A percentile compares a stretch with the other conserved stretches of the same genome.
phyloP scores from a whole-genome alignment of 805 yeast species.

The Starmerella stigmatis region DNA sequence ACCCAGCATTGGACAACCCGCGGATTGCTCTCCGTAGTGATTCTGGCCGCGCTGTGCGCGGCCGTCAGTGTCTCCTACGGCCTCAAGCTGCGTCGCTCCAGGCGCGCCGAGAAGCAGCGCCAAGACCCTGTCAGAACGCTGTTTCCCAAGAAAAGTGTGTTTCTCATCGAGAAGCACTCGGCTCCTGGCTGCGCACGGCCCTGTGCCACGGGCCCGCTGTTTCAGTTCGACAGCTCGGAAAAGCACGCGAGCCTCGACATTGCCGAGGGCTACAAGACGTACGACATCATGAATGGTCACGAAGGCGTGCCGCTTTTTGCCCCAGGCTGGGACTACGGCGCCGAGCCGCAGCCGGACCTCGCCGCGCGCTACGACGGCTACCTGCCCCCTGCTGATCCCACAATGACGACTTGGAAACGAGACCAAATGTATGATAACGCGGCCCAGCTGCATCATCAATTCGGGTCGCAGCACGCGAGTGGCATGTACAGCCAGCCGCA shows the following conservation, averaged over 20 bases:
- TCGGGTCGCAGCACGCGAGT: too few species aligned
- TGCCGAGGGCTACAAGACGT: neutral
- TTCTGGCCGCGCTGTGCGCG: neutral
- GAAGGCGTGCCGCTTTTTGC: neutral
- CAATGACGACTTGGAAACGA: neutral
- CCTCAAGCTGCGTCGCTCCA: neutral
- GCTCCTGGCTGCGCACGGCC: conserved; percentile 9
- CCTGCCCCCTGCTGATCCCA: neutral
- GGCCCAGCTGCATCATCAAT: too few species aligned
- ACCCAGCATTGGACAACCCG: neutral
- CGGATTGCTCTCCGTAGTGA: neutral
- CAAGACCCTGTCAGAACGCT: neutral
- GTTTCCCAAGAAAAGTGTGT: conserved; percentile 8
- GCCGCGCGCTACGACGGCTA: neutral
- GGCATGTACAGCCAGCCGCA: too few species aligned
- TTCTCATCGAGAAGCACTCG: conserved; percentile 6
- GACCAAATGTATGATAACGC: too few species aligned
- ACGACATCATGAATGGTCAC: neutral
- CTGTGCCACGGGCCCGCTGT: conserved; percentile 12
- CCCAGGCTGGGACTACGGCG: neutral
- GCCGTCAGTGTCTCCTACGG: neutral
- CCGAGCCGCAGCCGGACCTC: neutral
- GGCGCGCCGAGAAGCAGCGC: neutral
- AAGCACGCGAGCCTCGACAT: neutral
- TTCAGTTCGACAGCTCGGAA: conserved; percentile 9